Evolutionary conservation across 129 eudicot species (phyloP).

Genomic region (Artemisia tridentata): DNA sequence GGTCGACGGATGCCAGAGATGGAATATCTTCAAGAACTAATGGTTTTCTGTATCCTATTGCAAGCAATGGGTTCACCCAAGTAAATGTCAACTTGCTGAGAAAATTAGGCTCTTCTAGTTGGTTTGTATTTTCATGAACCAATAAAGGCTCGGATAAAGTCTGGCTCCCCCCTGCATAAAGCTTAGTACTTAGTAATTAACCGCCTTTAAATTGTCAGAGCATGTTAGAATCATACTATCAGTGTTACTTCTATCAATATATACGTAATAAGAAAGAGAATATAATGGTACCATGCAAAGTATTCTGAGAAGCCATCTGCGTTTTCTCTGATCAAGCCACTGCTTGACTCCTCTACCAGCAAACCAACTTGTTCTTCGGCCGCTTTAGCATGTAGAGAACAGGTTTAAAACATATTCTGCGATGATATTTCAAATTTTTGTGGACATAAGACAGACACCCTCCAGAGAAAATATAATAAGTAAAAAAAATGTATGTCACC

Average conservation of each 20-base stretch:
- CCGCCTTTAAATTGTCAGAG: no score
- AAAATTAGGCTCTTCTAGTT: slow-evolving; percentile 24
- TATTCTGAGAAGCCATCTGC: not conserved
- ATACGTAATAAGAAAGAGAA: not conserved
- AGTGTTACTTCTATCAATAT: not conserved
- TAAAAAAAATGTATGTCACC: no score
- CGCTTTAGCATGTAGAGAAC: no score
- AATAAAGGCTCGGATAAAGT: slow-evolving; percentile 31
- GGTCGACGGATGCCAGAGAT: slow-evolving; percentile 40
- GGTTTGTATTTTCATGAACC: not conserved
- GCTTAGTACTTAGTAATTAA: no score
- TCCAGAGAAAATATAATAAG: not conserved
- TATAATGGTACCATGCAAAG: not conserved
- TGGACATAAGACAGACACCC: not conserved
- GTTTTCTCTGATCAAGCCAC: not conserved
- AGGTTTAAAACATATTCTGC: not conserved
- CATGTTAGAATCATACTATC: not conserved
- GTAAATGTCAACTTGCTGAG: slow-evolving; percentile 37
- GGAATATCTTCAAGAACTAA: slow-evolving; percentile 47
- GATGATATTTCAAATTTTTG: not conserved
- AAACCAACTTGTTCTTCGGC: not conserved
- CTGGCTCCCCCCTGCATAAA: not conserved
- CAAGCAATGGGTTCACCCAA: slow-evolving; percentile 46
- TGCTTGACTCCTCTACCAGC: not conserved
- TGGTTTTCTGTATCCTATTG: slow-evolving; percentile 32